Evolutionary conservation across 1,284 basidiomycete species (phyloP), one percentile per base, ranked within the genome.

Genomic region (Hymenochaete sp.): DNA sequence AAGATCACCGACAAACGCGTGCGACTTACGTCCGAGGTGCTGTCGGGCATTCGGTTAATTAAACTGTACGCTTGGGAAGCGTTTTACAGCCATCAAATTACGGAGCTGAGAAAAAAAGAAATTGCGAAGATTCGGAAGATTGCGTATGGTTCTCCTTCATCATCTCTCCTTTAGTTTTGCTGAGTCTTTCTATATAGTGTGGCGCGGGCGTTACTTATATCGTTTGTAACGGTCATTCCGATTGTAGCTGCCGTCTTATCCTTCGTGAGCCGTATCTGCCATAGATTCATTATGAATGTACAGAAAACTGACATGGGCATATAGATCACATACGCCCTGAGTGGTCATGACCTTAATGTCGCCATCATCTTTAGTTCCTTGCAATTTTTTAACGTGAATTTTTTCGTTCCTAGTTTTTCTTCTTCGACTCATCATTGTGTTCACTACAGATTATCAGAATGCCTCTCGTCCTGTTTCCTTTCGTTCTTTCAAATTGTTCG

Each of bases 351-450:
- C 2, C 71, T 89, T 29, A 73, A 79, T 53, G 66, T 84, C 5
- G 79, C 82, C 2, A 70, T 73, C 53, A 81, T 90, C 50, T 91
- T 91, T 62, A 73, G 75, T 13, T 77, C 79, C 9, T 62, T 92
- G 10, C 78, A 84, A 50, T 70, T 82, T 49, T 87, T 90, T 70
- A 82, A 83, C 55, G 75, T 88, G 45, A 52, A 76, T 57, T 11
- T 35, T 19, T 40, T n/a, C 32, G 10, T 10, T 28, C 21, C 25
- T 9, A 16, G 16, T 28, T 5, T 29, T 6, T 41, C 10, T 57
- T 18, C 29, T 16, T 25, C 22, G 37, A 22, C 10, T 33, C 43
- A 4, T 4, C 36, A 21, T n/a, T n/a, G n/a, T n/a, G n/a, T n/a
- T n/a, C n/a, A n/a, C 39, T 44, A 24, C 51, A 79, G 76, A 72